Conservation (phyloP, 176 grass and related monocot species). For the Dactylis glomerata region DNA sequence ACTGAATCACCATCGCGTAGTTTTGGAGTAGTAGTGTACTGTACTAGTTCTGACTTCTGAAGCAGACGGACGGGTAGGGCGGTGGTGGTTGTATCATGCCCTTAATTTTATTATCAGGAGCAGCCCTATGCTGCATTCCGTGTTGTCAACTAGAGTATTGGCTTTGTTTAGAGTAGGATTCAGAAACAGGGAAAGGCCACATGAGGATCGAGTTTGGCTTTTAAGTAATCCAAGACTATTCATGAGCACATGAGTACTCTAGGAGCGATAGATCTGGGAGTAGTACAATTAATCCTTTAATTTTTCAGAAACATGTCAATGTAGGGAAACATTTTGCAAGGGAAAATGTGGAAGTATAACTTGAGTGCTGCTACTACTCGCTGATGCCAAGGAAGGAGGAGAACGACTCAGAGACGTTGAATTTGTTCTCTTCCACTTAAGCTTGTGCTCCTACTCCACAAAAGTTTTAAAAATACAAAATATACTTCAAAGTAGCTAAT, state of each 20-base stretch:
- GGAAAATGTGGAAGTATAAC: constrained; percentile 13
- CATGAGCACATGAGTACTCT: not conserved
- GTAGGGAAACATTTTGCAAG: not conserved
- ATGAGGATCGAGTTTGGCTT: not conserved
- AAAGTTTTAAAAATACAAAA: not conserved
- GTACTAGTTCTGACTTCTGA: constrained; percentile 5
- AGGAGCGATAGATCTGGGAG: not conserved
- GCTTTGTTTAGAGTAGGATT: not conserved
- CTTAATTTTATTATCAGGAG: constrained; percentile 15
- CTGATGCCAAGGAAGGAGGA: not conserved
- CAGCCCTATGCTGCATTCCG: not conserved
- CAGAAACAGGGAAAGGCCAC: not conserved
- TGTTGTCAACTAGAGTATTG: constrained; percentile 11
- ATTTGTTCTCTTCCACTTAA: not conserved
- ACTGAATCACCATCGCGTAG: constrained; percentile 23
- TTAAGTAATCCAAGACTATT: not conserved
- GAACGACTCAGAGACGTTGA: not conserved
- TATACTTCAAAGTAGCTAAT: not conserved
- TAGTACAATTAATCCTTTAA: not conserved
- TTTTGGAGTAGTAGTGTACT: not conserved
- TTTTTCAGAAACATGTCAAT: not conserved
- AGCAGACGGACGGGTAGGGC: not conserved
- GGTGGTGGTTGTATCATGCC: not conserved
- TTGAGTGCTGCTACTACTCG: not conserved
- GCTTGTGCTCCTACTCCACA: not conserved